Conservation (phyloP, 345 rosid genomes). For the Lagerstroemia speciosa region DNA sequence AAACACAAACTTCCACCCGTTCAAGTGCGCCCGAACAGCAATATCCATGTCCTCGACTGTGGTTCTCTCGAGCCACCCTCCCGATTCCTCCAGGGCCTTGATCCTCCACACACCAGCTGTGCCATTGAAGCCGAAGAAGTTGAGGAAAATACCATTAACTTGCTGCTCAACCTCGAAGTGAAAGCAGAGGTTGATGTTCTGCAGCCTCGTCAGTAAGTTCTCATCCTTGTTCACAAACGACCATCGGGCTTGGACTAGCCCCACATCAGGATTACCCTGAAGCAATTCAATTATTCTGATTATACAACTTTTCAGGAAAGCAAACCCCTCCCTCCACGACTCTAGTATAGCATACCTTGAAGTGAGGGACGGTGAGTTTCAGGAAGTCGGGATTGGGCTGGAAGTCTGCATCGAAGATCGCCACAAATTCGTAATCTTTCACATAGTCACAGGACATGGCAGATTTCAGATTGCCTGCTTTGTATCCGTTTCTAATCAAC, state of each 20-base stretch:
- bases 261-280: conserved; percentile 81
- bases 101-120: conserved; percentile 93
- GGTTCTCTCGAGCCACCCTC: conserved; percentile 91
- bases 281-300: neutral
- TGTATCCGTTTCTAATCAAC: conserved; percentile 82
- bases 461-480: conserved; percentile 88
- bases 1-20: conserved; percentile 77
- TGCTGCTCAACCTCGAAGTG: conserved; percentile 95
- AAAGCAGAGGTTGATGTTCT: conserved; percentile 78
- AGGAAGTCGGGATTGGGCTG: conserved; percentile 79
- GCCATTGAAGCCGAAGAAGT: conserved; percentile 93
- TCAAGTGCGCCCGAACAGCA: conserved; percentile 79
- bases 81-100: conserved; percentile 73
- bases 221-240: conserved; percentile 85
- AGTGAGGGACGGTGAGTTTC: conserved; percentile 67
- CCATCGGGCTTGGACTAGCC: conserved; percentile 87
- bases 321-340: neutral
- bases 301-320: neutral
- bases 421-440: conserved; percentile 66
- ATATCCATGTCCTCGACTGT: conserved; percentile 95
- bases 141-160: conserved; percentile 65
- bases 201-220: conserved; percentile 77
- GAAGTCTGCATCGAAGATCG: conserved; percentile 80
- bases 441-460: conserved; percentile 87
- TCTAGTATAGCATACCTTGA: conserved; percentile 37